Conservation (phyloP, 495 filamentous ascomycete genomes). For the Podospora bellae-mahoneyi region DNA sequence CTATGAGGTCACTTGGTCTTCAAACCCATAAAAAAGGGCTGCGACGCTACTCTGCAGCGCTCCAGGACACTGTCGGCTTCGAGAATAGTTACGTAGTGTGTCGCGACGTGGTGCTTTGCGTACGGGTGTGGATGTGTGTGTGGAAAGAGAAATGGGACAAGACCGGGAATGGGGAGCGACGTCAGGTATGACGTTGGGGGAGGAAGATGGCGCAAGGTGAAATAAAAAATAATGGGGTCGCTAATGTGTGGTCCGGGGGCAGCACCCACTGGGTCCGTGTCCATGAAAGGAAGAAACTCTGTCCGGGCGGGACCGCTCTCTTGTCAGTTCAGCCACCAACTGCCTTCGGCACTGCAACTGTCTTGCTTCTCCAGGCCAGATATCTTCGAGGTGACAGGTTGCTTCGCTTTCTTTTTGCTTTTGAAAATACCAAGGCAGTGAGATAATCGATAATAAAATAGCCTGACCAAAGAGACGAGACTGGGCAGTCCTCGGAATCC, state of each 20-base stretch:
- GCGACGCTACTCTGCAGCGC: constrained; percentile 32
- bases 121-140: constrained; percentile 20
- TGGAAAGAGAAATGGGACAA: constrained; percentile 29
- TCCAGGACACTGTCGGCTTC: constrained; percentile 20
- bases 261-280: background rate
- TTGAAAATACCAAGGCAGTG: background rate
- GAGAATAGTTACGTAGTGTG: constrained; percentile 28
- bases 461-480: background rate
- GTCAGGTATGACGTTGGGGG: constrained; percentile 43
- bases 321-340: too few species aligned
- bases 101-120: constrained; percentile 21
- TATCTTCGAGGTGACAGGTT: background rate
- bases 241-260: constrained; percentile 2
- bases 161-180: constrained; percentile 32
- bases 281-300: background rate
- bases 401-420: too few species aligned
- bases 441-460: background rate
- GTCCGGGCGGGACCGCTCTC: background rate
- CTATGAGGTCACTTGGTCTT: constrained; percentile 35
- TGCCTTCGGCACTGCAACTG: background rate
- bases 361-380: background rate
- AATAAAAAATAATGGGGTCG: constrained; percentile 34
- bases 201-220: constrained; percentile 37
- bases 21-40: constrained; percentile 26
- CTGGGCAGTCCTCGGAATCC: background rate